Evolutionary conservation across 768 basidiomycete species (phyloP).

Genomic region (Suillus cothurnatus): DNA sequence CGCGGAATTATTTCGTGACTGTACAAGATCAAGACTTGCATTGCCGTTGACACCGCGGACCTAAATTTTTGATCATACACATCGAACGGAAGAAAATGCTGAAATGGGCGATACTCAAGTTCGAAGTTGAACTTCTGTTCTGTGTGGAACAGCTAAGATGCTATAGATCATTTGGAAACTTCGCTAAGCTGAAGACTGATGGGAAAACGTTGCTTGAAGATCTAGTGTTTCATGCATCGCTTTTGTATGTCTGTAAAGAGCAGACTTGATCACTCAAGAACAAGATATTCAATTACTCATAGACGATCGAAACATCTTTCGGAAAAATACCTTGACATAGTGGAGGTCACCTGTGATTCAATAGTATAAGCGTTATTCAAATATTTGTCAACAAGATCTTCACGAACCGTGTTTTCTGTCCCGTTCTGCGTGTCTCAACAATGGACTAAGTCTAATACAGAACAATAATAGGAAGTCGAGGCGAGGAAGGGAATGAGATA

Average conservation of each 20-base stretch:
- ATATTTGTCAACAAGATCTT: not conserved
- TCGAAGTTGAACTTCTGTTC: slow-evolving; percentile 27
- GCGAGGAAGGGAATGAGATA: slow-evolving; percentile 45
- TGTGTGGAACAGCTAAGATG: slow-evolving; percentile 29
- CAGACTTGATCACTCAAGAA: slow-evolving; percentile 37
- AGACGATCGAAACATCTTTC: slow-evolving; percentile 30
- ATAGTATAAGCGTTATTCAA: not conserved
- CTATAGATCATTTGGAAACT: slow-evolving; percentile 32
- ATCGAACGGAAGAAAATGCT: not conserved
- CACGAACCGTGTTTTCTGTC: slow-evolving; percentile 42
- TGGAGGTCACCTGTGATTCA: slow-evolving; percentile 23
- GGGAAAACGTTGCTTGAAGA: slow-evolving; percentile 31
- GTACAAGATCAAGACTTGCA: slow-evolving; percentile 27
- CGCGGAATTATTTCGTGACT: slow-evolving; percentile 36
- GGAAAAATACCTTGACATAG: slow-evolving; percentile 29
- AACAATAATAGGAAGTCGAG: slow-evolving; percentile 44
- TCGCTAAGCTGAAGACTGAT: slow-evolving; percentile 35
- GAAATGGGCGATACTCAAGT: slow-evolving; percentile 15
- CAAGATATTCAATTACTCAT: slow-evolving; percentile 16
- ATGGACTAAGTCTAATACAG: slow-evolving; percentile 38
- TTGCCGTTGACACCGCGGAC: slow-evolving; percentile 31
- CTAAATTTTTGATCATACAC: slow-evolving; percentile 2
- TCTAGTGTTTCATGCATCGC: slow-evolving; percentile 40
- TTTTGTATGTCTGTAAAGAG: slow-evolving; percentile 32
- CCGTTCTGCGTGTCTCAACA: slow-evolving; percentile 46